Conservation (phyloP, 2,329 filamentous ascomycete genomes). For the Nemania sp. region DNA sequence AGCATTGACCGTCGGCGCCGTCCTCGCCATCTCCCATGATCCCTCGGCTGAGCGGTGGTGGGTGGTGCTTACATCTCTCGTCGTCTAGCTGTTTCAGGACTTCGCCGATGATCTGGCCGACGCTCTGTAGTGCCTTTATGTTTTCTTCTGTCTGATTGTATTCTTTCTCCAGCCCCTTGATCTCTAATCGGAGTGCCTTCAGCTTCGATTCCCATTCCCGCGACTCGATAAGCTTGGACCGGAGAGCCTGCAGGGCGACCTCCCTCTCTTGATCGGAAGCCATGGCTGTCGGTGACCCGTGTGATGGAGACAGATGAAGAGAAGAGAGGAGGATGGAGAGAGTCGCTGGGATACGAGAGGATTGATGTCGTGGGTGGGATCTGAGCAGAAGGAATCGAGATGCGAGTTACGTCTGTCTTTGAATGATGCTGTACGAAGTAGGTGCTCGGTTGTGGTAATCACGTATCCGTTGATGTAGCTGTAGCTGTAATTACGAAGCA, state of each 20-base stretch:
- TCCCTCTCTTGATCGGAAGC: slow-evolving; percentile 63
- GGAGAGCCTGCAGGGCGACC: slow-evolving; percentile 77
- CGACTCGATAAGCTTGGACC: slow-evolving; percentile 84
- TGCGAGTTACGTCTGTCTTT: not conserved
- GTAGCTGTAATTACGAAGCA: not conserved
- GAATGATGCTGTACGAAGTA: slow-evolving; percentile 1
- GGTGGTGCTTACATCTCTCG: slow-evolving; percentile 81
- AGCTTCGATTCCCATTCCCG: slow-evolving; percentile 99
- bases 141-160: slow-evolving; percentile 98
- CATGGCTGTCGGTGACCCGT: slow-evolving; percentile 43
- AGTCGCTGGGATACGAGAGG: not conserved
- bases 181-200: slow-evolving; percentile 89
- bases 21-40: too few species aligned
- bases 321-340: too few species aligned
- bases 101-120: slow-evolving; percentile 98
- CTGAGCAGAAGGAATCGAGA: not conserved
- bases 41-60: not conserved
- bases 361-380: not conserved
- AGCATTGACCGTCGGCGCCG: slow-evolving; percentile 2
- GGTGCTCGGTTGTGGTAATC: not conserved
- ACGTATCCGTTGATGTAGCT: not conserved
- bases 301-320: too few species aligned
- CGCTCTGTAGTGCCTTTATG: slow-evolving; percentile 98
- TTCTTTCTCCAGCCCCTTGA: slow-evolving; percentile 92
- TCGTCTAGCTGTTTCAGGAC: slow-evolving; percentile 98